A percentile compares a stretch with the other conserved stretches of the same genome.
Conservation (phyloP, 352 stramenopile genomes). For the Hyaloperonospora arabidopsidis region DNA sequence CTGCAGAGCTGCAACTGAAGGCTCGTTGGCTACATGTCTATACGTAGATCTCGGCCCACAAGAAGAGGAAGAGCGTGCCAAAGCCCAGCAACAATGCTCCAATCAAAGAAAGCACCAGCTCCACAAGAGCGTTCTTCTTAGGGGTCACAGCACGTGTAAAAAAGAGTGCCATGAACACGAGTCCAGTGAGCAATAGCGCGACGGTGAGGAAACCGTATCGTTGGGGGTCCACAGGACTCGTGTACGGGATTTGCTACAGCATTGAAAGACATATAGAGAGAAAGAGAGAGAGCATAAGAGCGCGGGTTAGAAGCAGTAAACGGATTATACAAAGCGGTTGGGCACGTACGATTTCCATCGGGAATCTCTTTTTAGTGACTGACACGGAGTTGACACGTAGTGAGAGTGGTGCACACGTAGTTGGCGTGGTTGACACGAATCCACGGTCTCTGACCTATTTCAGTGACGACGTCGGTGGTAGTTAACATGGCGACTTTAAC, state of each 20-base stretch:
- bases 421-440: too few relatives aligned
- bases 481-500: too few relatives aligned
- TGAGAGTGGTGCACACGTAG: too few relatives aligned
- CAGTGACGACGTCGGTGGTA: too few relatives aligned
- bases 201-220: conserved; percentile 59
- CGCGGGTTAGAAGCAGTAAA: too few relatives aligned
- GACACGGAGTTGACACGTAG: too few relatives aligned
- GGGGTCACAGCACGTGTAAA: conserved; percentile 69
- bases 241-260: conserved; percentile 73
- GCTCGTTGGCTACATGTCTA: conserved; percentile 22
- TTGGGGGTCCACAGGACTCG: conserved; percentile 66
- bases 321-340: too few relatives aligned
- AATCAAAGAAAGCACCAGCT: conserved; percentile 60
- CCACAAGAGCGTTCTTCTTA: conserved; percentile 72
- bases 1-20: conserved; percentile 1
- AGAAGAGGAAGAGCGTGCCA: conserved; percentile 79
- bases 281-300: too few relatives aligned
- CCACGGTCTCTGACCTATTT: too few relatives aligned
- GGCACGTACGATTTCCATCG: too few relatives aligned
- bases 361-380: too few relatives aligned
- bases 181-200: conserved; percentile 48
- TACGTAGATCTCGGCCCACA: conserved; percentile 86
- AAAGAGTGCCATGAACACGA: conserved; percentile 77
- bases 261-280: neutral
- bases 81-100: conserved; percentile 69